A percentile compares a stretch with the other conserved stretches of the same genome.
Evolutionary conservation across 1,284 basidiomycete genomes (phyloP).

Genomic region (Marasmius sp.): DNA sequence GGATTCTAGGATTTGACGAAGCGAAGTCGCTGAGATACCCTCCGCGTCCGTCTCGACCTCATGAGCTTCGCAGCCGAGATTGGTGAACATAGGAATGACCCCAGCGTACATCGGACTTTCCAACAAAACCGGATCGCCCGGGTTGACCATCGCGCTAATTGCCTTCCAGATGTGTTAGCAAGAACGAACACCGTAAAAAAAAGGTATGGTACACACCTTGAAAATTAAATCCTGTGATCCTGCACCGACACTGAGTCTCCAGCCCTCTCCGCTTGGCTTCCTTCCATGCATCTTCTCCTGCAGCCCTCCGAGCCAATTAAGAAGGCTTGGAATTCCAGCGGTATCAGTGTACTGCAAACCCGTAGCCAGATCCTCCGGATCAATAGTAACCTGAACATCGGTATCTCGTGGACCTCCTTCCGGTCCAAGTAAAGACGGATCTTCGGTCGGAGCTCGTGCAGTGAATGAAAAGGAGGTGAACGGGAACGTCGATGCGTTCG

Average conservation of each 20-base stretch:
- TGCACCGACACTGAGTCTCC: slow-evolving; percentile 59
- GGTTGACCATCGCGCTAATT: slow-evolving; percentile 48
- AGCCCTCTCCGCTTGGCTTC: slow-evolving; percentile 40
- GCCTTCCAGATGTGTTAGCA: not conserved
- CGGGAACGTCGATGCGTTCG: slow-evolving; percentile 72
- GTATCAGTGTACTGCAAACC: slow-evolving; percentile 64
- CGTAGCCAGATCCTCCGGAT: slow-evolving; percentile 42
- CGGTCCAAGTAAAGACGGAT: slow-evolving; percentile 23
- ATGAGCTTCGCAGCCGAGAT: slow-evolving; percentile 53
- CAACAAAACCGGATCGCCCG: slow-evolving; percentile 63
- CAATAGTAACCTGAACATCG: slow-evolving; percentile 31
- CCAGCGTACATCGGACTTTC: slow-evolving; percentile 68
- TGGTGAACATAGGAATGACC: slow-evolving; percentile 61
- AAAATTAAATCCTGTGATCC: slow-evolving; percentile 72
- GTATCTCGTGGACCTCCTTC: not conserved
- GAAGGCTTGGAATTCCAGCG: slow-evolving; percentile 49
- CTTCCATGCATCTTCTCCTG: slow-evolving; percentile 49
- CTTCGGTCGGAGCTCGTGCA: slow-evolving; percentile 26
- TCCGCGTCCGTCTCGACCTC: slow-evolving; percentile 81
- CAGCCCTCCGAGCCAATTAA: slow-evolving; percentile 49
- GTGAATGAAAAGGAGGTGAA: slow-evolving; percentile 47
- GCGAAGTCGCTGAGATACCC: slow-evolving; percentile 67
- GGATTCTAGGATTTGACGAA: slow-evolving; percentile 68
- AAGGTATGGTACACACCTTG: slow-evolving; percentile 40
- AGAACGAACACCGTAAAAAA: not conserved